phyloP scores from a whole-genome alignment of 2,329 filamentous ascomycete genomes.

The Pseudogymnoascus sp. region DNA sequence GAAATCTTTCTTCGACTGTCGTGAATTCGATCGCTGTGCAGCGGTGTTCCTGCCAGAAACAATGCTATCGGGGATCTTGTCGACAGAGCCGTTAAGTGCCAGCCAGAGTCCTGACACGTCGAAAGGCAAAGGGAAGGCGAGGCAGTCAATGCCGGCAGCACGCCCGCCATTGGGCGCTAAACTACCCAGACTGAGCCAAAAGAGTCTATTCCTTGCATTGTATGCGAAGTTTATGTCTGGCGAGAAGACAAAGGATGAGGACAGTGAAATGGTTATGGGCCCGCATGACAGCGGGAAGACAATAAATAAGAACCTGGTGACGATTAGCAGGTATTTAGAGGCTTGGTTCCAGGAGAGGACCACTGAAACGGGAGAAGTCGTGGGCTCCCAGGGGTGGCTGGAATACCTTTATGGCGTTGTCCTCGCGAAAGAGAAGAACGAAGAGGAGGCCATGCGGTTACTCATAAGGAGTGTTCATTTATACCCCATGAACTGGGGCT shows the following conservation, averaged over 20 bases:
- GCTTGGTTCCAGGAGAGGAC: conserved; percentile 66
- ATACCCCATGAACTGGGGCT: conserved; percentile 94
- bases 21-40: conserved; percentile 88
- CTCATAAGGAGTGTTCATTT: conserved; percentile 81
- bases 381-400: conserved; percentile 78
- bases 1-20: conserved; percentile 90
- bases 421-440: conserved; percentile 82
- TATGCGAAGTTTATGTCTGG: conserved; percentile 91
- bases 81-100: conserved; percentile 32
- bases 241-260: conserved; percentile 93
- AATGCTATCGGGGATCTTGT: conserved; percentile 59
- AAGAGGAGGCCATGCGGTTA: conserved; percentile 74
- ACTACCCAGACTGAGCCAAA: conserved; percentile 66
- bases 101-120: conserved; percentile 22
- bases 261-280: conserved; percentile 93
- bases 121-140: conserved; percentile 56
- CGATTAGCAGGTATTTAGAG: conserved; percentile 67
- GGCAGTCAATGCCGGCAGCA: conserved; percentile 15
- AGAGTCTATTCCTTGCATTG: conserved; percentile 81
- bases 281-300: conserved; percentile 81
- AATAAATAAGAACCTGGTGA: conserved; percentile 73
- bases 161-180: not conserved
- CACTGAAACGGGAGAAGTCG: conserved; percentile 46
- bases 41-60: conserved; percentile 78
- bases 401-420: conserved; percentile 91